These are phyloP conservation scores for Blastobotrys chiropterorum DNA, from an alignment of 805 yeast species.

Conservation along the genomic window DNA sequence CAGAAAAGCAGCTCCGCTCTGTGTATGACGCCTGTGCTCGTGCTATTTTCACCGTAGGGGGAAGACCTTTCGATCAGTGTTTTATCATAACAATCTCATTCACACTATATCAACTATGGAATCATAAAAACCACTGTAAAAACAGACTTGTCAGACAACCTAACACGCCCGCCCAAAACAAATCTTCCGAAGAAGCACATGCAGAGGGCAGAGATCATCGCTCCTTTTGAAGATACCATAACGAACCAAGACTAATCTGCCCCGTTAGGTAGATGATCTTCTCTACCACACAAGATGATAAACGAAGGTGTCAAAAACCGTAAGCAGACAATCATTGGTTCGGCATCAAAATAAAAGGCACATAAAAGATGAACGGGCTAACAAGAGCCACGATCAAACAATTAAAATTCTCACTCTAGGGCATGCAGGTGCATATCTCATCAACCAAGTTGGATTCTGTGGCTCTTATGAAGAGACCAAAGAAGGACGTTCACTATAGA, in stretches of 20 bases:
- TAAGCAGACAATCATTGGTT: background rate
- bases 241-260: background rate
- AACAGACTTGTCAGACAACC: slow-evolving; percentile 99
- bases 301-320: background rate
- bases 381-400: slow-evolving; percentile 28
- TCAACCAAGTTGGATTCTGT: slow-evolving; percentile 99
- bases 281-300: background rate
- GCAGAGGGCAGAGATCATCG: slow-evolving; percentile 98
- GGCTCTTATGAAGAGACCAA: slow-evolving; percentile 97
- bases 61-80: background rate
- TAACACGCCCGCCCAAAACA: slow-evolving; percentile 90
- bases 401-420: slow-evolving; percentile 75
- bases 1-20: too few relatives aligned
- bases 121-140: background rate
- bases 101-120: too few relatives aligned
- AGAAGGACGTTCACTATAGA: slow-evolving; percentile 99
- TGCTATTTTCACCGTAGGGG: too few relatives aligned
- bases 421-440: slow-evolving; percentile 86
- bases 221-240: slow-evolving; percentile 51
- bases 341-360: background rate
- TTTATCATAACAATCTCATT: background rate
- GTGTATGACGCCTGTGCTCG: too few relatives aligned
- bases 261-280: background rate
- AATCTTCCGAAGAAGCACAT: slow-evolving; percentile 85
- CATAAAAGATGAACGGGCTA: background rate